Conservation (phyloP, 345 rosid species). For the Populus davidiana region DNA sequence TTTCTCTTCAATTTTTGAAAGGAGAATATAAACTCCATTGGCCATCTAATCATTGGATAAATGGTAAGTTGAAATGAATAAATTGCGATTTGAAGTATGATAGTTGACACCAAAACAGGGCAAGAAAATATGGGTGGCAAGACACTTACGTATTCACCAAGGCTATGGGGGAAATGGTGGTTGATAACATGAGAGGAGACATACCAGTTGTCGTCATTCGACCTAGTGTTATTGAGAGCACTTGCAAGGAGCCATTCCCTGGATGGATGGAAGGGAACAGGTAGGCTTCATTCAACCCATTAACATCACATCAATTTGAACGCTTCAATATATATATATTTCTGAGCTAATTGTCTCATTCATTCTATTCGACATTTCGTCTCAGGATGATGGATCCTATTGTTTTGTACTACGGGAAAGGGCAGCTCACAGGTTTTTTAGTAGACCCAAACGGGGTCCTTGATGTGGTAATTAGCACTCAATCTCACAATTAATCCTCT, state of each 20-base stretch:
- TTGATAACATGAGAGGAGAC: constrained; percentile 66
- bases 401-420: constrained; percentile 82
- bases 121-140: constrained; percentile 89
- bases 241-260: constrained; percentile 85
- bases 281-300: constrained; percentile 19
- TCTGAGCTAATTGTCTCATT: not conserved
- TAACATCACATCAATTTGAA: too few species aligned
- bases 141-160: constrained; percentile 88
- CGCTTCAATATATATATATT: not conserved
- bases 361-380: not conserved
- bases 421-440: constrained; percentile 81
- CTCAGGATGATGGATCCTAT: constrained; percentile 98
- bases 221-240: constrained; percentile 88
- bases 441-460: constrained; percentile 86
- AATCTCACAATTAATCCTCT: not conserved
- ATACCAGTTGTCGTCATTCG: constrained; percentile 76
- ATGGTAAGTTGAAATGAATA: not conserved
- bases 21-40: too few species aligned
- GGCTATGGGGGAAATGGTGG: constrained; percentile 99
- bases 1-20: not conserved
- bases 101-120: constrained; percentile 39
- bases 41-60: too few species aligned
- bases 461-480: constrained; percentile 59
- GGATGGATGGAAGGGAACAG: constrained; percentile 99
- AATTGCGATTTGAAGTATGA: constrained; percentile 5